Evolutionary conservation across 202 grass and related monocot genomes (phyloP), one percentile per base, ranked within the genome.

Genomic region (Setaria italica): DNA sequence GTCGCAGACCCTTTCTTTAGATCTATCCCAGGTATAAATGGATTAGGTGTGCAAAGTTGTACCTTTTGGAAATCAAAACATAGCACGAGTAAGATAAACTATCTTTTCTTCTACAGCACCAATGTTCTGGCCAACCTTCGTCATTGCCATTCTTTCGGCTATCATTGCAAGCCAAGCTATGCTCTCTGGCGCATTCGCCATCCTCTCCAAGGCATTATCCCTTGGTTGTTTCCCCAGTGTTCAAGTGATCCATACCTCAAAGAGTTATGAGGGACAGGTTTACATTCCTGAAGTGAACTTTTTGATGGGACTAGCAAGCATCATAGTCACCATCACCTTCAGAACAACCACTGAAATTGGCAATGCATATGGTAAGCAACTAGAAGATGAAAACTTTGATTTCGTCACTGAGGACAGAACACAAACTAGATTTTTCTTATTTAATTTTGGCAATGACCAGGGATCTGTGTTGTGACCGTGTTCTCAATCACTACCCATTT

Each of bases 101-200:
- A 29, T 65, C 7, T 54, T 11, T 73, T 50, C 41, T 87, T 39
- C 41, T 79, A 53, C 76, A 97, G 95, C 42, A 70, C 54, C 72
- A 6, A 9, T 97, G 82, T 97, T 90, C 74, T 98, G 92, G 92
- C 95, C 92, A 62, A 89, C 88, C 57, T 95, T 95, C 67, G 15
- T 90, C 25, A 72, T 93, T 10, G 95, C 89, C 12, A 81, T 98
- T 30, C 68, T 90, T n/a, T 82, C 95, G 3, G 91, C 95, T 39
- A 91, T 93, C 58, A 98, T 98, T 59, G 95, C 95, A 56, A 98
- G 95, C 88, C 95, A 98, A 11, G 92, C 95, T 17, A 98, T 95
- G 95, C 87, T 98, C 34, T 95, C 95, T 33, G 92, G 87, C 11
- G 90, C 92, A 66, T 98, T 90, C 35, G 87, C 95, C 45, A 95